phyloP scores from a whole-genome alignment of 2,329 filamentous ascomycete genomes.

The Biscogniauxia mediterranea region DNA sequence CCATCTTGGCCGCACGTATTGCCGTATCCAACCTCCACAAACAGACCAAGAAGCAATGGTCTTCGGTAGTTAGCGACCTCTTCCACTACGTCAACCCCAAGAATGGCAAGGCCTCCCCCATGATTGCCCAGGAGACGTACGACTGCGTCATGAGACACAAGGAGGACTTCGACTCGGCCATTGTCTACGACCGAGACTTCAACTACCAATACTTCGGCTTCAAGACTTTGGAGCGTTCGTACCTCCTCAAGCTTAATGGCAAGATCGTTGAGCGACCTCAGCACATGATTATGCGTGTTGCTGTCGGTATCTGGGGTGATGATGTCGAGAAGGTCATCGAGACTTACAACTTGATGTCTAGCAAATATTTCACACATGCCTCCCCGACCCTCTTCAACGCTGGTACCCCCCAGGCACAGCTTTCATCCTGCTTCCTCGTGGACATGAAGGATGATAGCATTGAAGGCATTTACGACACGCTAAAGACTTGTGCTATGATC shows the following conservation, averaged over 20 bases:
- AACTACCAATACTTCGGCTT: constrained; percentile 99
- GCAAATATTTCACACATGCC: constrained; percentile 97
- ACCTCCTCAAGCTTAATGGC: constrained; percentile 90
- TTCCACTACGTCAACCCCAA: constrained; percentile 96
- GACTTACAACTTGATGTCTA: constrained; percentile 99
- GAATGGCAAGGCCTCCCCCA: constrained; percentile 78
- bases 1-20: constrained; percentile 95
- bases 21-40: constrained; percentile 99
- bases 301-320: constrained; percentile 94
- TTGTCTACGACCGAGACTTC: constrained; percentile 99
- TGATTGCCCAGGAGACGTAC: constrained; percentile 91
- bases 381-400: constrained; percentile 98
- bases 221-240: constrained; percentile 98
- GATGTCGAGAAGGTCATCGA: constrained; percentile 92
- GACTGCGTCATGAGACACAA: constrained; percentile 94
- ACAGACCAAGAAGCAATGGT: constrained; percentile 99
- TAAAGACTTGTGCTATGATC: constrained; percentile 99
- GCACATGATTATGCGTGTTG: constrained; percentile 99
- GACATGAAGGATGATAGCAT: constrained; percentile 99
- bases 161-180: constrained; percentile 96
- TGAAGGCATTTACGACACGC: constrained; percentile 97
- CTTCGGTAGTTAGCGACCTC: constrained; percentile 87
- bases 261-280: constrained; percentile 97
- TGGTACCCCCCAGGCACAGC: constrained; percentile 88
- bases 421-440: constrained; percentile 97